A percentile compares a stretch with the other conserved stretches of the same genome.
These are phyloP conservation scores for Triangularia setosa DNA, from an alignment of 2,329 filamentous ascomycete species.

Conservation along the genomic window DNA sequence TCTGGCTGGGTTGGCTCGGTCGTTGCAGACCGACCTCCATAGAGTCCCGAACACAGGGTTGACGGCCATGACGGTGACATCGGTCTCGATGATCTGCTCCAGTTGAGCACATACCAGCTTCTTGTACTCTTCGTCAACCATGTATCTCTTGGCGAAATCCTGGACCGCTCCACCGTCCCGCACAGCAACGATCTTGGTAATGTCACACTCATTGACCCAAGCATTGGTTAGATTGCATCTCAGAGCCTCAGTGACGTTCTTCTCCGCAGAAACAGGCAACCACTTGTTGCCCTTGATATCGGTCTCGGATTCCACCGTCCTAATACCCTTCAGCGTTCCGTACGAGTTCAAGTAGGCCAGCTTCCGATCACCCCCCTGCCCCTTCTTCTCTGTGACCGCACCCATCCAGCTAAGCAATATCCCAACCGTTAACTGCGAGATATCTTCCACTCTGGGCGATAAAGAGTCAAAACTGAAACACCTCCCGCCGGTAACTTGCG, in stretches of 20 bases:
- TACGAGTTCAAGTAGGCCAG: conserved; percentile 19
- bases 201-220: conserved; percentile 20
- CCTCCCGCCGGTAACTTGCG: conserved; percentile 38
- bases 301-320: conserved; percentile 14
- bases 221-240: conserved; percentile 11
- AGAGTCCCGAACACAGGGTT: conserved; percentile 49
- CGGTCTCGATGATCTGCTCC: conserved; percentile 39
- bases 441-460: conserved; percentile 25
- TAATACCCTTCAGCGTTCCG: conserved; percentile 18
- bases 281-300: conserved; percentile 12
- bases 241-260: not conserved
- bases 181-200: conserved; percentile 26
- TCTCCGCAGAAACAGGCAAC: conserved; percentile 7
- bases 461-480: conserved; percentile 33
- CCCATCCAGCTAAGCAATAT: conserved; percentile 44
- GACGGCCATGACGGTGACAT: conserved; percentile 42
- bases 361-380: conserved; percentile 6
- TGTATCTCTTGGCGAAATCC: conserved; percentile 41
- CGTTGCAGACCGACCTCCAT: conserved; percentile 47
- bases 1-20: conserved; percentile 39
- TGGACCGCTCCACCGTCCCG: conserved; percentile 25
- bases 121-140: conserved; percentile 36
- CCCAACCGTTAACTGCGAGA: conserved; percentile 41
- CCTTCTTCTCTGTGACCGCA: conserved; percentile 26
- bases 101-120: conserved; percentile 38